Evolutionary conservation across 2,329 filamentous ascomycete species (phyloP).

Genomic region (Truncatella angustata): DNA sequence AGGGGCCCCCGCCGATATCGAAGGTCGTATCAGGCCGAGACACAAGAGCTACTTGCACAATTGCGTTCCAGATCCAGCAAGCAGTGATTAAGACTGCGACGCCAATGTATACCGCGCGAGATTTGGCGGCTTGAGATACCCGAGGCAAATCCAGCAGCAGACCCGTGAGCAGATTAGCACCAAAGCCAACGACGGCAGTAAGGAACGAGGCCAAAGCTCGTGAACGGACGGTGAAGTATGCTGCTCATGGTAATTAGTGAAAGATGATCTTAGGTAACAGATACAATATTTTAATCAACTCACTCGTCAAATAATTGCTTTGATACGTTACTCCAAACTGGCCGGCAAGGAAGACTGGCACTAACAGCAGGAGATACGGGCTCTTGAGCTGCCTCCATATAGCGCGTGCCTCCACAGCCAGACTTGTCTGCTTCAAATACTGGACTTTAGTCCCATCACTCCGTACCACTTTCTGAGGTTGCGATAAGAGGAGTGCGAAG

Average conservation of each 20-base stretch:
- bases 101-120: not conserved
- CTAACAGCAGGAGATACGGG: not conserved
- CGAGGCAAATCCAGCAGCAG: not conserved
- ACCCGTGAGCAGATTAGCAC: not conserved
- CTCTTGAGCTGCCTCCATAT: constrained; percentile 3
- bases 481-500: not conserved
- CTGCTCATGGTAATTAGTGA: not conserved
- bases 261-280: too few species aligned
- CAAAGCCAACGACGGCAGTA: not conserved
- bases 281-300: not conserved
- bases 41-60: not conserved
- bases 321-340: constrained; percentile 4
- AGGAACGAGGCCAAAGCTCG: constrained; percentile 3
- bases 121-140: not conserved
- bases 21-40: not conserved
- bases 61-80: constrained; percentile 5
- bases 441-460: constrained; percentile 2
- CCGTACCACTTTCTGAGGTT: constrained; percentile 1
- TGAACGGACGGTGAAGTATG: constrained; percentile 1
- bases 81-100: not conserved
- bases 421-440: not conserved
- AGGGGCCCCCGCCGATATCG: not conserved
- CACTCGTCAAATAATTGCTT: not conserved
- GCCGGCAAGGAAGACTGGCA: not conserved
- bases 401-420: not conserved